Percentiles rank a stretch among this genome's conserved stretches.
These are phyloP conservation scores for Pichia sp. DNA, from an alignment of 1,139 yeast genomes.

Conservation along the genomic window DNA sequence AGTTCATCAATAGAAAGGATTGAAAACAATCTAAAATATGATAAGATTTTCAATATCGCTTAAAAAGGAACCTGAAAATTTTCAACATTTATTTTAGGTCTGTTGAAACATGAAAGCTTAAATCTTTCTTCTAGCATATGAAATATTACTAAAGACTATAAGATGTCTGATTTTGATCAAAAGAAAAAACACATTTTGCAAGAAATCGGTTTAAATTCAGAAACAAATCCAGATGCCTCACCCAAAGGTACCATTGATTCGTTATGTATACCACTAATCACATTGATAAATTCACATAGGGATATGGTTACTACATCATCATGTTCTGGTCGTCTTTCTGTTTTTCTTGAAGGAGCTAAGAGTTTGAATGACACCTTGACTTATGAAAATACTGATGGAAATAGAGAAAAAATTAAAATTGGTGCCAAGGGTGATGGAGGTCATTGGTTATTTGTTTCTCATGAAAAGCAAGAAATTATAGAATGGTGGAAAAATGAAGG, in stretches of 20 bases:
- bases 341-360: conserved; percentile 62
- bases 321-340: conserved; percentile 82
- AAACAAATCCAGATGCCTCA: conserved; percentile 53
- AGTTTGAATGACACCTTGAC: conserved; percentile 12
- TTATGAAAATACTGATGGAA: conserved; percentile 24
- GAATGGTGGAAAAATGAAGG: conserved; percentile 40
- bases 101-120: no score
- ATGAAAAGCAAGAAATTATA: conserved; percentile 44
- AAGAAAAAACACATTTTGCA: conserved; percentile 55
- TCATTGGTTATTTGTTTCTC: conserved; percentile 77
- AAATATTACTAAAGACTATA: background rate
- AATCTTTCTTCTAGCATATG: background rate
- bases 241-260: conserved; percentile 82
- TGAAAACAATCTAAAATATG: no score
- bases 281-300: conserved; percentile 52
- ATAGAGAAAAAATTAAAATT: conserved; percentile 31
- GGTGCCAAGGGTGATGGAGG: conserved; percentile 90
- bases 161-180: conserved; percentile 44
- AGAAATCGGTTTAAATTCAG: conserved; percentile 43
- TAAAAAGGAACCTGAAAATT: conserved; percentile 1
- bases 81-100: background rate
- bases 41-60: background rate
- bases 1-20: no score
- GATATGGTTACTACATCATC: conserved; percentile 83
- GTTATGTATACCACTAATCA: conserved; percentile 63